These are phyloP conservation scores for Syncephalis plumigaleata DNA, from an alignment of 371 early-diverging fungal genomes.

Conservation along the genomic window DNA sequence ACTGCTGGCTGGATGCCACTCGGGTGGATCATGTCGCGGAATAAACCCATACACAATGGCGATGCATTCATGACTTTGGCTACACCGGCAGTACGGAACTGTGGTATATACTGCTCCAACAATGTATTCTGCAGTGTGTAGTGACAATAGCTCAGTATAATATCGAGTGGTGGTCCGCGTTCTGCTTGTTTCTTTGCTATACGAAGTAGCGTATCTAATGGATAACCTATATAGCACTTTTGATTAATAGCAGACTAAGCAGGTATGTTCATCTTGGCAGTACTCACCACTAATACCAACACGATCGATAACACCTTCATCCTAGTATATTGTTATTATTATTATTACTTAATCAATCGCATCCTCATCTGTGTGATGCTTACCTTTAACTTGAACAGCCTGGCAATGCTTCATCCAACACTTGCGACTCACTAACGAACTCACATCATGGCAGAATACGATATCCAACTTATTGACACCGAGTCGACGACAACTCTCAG, in stretches of 20 bases:
- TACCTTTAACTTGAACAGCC: conserved; percentile 49
- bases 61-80: conserved; percentile 44
- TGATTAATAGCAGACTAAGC: neutral
- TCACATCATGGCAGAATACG: conserved; percentile 68
- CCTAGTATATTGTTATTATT: conserved; percentile 9
- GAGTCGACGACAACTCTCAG: conserved; percentile 39
- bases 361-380: neutral
- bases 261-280: neutral
- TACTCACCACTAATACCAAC: conserved; percentile 53
- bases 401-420: conserved; percentile 36
- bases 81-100: conserved; percentile 33
- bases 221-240: conserved; percentile 25
- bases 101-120: conserved; percentile 29
- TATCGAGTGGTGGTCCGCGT: conserved; percentile 43
- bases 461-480: conserved; percentile 54
- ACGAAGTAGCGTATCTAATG: conserved; percentile 40
- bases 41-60: conserved; percentile 61
- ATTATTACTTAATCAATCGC: neutral
- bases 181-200: conserved; percentile 41
- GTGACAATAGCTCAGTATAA: conserved; percentile 54
- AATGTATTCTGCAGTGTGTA: conserved; percentile 50
- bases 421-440: conserved; percentile 39
- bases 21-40: conserved; percentile 37
- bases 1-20: conserved; percentile 58
- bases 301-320: conserved; percentile 37